These are phyloP conservation scores for Neopestalotiopsis clavispora DNA, from an alignment of 2,329 filamentous ascomycete genomes.

Conservation along the genomic window DNA sequence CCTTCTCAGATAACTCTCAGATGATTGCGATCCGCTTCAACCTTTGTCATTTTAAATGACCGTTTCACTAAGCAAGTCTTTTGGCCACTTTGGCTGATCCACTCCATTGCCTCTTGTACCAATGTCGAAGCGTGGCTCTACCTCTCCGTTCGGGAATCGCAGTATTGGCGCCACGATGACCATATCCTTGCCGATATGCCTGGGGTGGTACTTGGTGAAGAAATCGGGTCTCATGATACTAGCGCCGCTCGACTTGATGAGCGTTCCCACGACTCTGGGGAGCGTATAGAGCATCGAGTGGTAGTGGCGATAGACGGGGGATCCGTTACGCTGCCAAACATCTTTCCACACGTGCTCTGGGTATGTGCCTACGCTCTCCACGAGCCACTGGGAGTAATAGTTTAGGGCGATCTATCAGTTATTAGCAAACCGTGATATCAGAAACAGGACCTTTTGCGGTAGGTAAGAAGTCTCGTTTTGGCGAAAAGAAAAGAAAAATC, in stretches of 20 bases:
- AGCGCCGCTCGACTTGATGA: slow-evolving; percentile 41
- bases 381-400: slow-evolving; percentile 49
- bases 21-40: background rate
- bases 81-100: slow-evolving; percentile 53
- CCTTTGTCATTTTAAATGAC: slow-evolving; percentile 23
- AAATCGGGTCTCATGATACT: slow-evolving; percentile 51
- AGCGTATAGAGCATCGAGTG: slow-evolving; percentile 50
- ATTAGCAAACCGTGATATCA: background rate
- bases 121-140: slow-evolving; percentile 50
- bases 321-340: slow-evolving; percentile 49
- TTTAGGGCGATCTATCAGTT: slow-evolving; percentile 38
- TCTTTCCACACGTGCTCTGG: slow-evolving; percentile 50
- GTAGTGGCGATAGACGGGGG: slow-evolving; percentile 54
- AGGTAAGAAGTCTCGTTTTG: no score
- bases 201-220: slow-evolving; percentile 42
- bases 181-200: slow-evolving; percentile 40
- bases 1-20: background rate
- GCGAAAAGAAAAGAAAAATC: background rate
- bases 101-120: slow-evolving; percentile 55
- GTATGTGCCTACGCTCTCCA: slow-evolving; percentile 43
- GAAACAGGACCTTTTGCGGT: background rate
- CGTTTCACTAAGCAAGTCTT: slow-evolving; percentile 44
- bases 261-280: slow-evolving; percentile 44
- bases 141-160: slow-evolving; percentile 39
- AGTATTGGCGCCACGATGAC: slow-evolving; percentile 48